Conservation (phyloP, 768 basidiomycete species). For the Sarcodon sp. region DNA sequence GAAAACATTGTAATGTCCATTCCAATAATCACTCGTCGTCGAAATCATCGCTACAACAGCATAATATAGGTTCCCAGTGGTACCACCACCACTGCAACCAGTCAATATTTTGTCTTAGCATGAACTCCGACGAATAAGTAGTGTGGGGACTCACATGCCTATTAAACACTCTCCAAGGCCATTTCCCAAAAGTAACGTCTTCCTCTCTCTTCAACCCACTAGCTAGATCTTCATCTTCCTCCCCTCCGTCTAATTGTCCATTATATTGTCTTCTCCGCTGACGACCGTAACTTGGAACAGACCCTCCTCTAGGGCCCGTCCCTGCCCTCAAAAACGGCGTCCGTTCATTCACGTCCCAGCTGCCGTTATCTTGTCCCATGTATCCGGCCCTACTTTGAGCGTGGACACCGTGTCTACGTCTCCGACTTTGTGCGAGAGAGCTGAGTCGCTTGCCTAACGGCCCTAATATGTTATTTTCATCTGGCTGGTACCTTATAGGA, state of each 20-base stretch:
- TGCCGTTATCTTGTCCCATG: background rate
- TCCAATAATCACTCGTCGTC: constrained; percentile 30
- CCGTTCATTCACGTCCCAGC: constrained; percentile 17
- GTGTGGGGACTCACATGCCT: constrained; percentile 37
- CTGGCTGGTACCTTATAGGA: constrained; percentile 46
- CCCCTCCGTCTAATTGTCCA: constrained; percentile 3
- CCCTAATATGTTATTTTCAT: constrained; percentile 41
- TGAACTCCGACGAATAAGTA: background rate
- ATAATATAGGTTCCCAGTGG: constrained; percentile 50
- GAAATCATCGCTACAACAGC: constrained; percentile 43
- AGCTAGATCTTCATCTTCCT: constrained; percentile 12
- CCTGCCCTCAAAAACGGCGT: constrained; percentile 21
- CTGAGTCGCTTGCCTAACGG: constrained; percentile 48
- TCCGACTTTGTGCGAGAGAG: constrained; percentile 9
- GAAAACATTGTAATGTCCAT: background rate
- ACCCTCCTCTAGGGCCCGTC: constrained; percentile 8
- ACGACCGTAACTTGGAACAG: background rate
- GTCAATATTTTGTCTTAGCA: background rate
- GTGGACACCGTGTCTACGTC: constrained; percentile 1
- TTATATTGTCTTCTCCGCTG: background rate
- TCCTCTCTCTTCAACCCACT: constrained; percentile 31
- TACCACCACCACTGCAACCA: constrained; percentile 72
- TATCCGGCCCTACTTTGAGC: constrained; percentile 1
- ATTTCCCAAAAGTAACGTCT: constrained; percentile 46
- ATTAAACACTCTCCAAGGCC: constrained; percentile 62